Conservation (phyloP, 139 green algal genomes). For the Tetraselmis striata region DNA sequence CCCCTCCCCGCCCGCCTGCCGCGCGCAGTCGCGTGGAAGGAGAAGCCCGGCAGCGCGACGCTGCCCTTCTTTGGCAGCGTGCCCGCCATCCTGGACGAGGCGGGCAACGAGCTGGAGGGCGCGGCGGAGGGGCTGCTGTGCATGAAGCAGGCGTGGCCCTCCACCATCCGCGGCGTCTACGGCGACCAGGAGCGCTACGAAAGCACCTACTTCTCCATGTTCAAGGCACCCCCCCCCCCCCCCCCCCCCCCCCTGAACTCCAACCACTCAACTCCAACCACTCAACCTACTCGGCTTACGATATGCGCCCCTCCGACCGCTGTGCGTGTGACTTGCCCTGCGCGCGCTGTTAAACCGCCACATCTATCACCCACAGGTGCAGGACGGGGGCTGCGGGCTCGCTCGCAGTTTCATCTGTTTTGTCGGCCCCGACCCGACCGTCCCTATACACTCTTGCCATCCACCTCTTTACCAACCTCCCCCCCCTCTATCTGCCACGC, state of each 20-base stretch:
- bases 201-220: slow-evolving; percentile 86
- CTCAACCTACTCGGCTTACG: too few relatives aligned
- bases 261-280: background rate
- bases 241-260: background rate
- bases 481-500: too few relatives aligned
- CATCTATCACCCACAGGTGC: too few relatives aligned
- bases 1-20: too few relatives aligned
- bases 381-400: too few relatives aligned
- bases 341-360: too few relatives aligned
- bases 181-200: slow-evolving; percentile 90
- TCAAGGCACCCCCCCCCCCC: slow-evolving; percentile 39
- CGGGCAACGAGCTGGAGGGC: slow-evolving; percentile 50
- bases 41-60: slow-evolving; percentile 81
- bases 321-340: too few relatives aligned
- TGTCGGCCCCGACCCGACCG: too few relatives aligned
- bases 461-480: too few relatives aligned
- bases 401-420: too few relatives aligned
- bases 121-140: slow-evolving; percentile 51
- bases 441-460: too few relatives aligned
- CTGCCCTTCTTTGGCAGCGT: slow-evolving; percentile 95
- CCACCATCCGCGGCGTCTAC: slow-evolving; percentile 44
- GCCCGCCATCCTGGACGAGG: slow-evolving; percentile 83
- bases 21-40: slow-evolving; percentile 31
- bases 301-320: too few relatives aligned
- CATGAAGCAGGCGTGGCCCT: slow-evolving; percentile 52